Evolutionary conservation across 2,329 filamentous ascomycete genomes (phyloP).

Genomic region (Colletotrichum chlorophyti): DNA sequence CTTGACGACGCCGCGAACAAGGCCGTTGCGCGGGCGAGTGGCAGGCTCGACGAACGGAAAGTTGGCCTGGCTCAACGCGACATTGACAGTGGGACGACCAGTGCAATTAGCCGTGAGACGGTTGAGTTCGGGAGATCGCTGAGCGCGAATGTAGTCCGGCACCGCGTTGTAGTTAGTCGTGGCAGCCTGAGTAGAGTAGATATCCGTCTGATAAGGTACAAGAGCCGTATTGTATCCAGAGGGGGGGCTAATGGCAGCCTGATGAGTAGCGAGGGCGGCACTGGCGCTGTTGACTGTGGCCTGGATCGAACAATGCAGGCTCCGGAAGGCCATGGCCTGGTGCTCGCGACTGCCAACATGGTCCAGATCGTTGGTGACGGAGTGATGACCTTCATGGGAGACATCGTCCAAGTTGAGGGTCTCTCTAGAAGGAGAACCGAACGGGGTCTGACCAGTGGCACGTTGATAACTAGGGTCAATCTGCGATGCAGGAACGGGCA

Average conservation of each 20-base stretch:
- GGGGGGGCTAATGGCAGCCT: neutral
- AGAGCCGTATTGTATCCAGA: slow-evolving; percentile 5
- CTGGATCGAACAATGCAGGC: no score
- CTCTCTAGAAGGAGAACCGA: neutral
- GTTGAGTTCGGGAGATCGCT: slow-evolving; percentile 46
- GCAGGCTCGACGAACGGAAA: slow-evolving; percentile 55
- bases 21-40: slow-evolving; percentile 30
- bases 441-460: slow-evolving; percentile 1
- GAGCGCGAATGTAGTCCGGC: slow-evolving; percentile 31
- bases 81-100: slow-evolving; percentile 41
- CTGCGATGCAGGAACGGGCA: slow-evolving; percentile 10
- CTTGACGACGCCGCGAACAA: slow-evolving; percentile 51
- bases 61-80: slow-evolving; percentile 44
- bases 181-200: neutral
- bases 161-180: neutral
- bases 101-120: slow-evolving; percentile 40
- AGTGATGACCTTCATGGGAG: neutral
- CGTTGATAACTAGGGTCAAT: slow-evolving; percentile 5
- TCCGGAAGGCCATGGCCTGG: no score
- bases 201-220: slow-evolving; percentile 3
- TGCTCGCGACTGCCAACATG: no score
- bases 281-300: no score
- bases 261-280: neutral
- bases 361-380: no score
- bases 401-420: neutral